A percentile compares a stretch with the other conserved stretches of the same genome.
phyloP scores from a whole-genome alignment of 345 rosid genomes.

The Pistacia atlantica region DNA sequence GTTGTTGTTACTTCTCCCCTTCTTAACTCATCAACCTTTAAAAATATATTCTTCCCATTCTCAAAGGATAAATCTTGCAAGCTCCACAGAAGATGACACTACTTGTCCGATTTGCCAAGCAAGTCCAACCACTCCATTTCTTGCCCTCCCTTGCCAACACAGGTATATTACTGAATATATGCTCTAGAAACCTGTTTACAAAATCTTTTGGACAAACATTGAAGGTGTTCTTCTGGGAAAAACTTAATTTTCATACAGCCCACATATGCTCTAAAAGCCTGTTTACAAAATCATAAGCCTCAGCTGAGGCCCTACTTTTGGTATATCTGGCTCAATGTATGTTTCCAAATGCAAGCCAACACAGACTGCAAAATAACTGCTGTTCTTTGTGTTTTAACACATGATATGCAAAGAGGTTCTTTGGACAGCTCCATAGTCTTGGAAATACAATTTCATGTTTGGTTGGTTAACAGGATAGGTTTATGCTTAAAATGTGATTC shows the following conservation, averaged over 20 bases:
- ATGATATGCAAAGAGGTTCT: not conserved
- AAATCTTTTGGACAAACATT: not conserved
- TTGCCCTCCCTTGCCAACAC: slow-evolving; percentile 93
- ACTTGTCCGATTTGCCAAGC: slow-evolving; percentile 83
- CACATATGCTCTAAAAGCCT: not conserved
- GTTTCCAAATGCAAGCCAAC: not conserved
- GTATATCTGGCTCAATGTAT: slow-evolving; percentile 15
- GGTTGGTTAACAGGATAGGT: slow-evolving; percentile 2
- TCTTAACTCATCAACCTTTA: slow-evolving; percentile 86
- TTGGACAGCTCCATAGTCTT: slow-evolving; percentile 11
- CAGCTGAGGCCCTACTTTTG: not conserved
- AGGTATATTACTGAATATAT: slow-evolving; percentile 47
- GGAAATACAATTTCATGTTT: slow-evolving; percentile 3
- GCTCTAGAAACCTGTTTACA: not conserved
- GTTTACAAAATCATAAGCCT: not conserved
- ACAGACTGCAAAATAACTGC: not conserved
- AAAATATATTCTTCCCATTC: slow-evolving; percentile 74
- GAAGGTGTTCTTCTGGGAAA: too few species aligned
- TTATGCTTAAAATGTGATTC: slow-evolving; percentile 4
- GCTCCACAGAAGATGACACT: slow-evolving; percentile 53
- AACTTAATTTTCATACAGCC: not conserved
- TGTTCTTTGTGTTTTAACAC: not conserved
- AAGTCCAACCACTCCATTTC: slow-evolving; percentile 81
- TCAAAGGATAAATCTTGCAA: slow-evolving; percentile 79
- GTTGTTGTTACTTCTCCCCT: slow-evolving; percentile 96